Percentiles rank a stretch among this genome's conserved stretches.
These are phyloP conservation scores for Aspergillus sp. DNA, from an alignment of 2,329 filamentous ascomycete species.

Conservation along the genomic window DNA sequence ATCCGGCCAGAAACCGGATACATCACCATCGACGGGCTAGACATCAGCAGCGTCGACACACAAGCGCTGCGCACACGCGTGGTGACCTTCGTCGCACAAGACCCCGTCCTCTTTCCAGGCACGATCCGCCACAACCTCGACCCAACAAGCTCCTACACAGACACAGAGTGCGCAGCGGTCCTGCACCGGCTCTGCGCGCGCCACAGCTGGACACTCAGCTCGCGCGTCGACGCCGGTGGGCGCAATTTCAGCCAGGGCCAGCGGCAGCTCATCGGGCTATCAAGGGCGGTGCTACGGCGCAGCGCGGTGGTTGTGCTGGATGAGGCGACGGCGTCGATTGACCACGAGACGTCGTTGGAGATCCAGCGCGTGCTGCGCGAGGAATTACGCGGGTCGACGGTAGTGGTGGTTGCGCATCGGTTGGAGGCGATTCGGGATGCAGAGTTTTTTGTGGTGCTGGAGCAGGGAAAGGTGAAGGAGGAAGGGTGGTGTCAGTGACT, in stretches of 20 bases:
- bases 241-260: constrained; percentile 58
- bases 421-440: constrained; percentile 54
- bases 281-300: constrained; percentile 53
- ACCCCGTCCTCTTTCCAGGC: constrained; percentile 58
- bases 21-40: constrained; percentile 54
- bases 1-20: constrained; percentile 46
- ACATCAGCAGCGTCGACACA: constrained; percentile 52
- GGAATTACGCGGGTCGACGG: constrained; percentile 40
- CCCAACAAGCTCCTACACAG: constrained; percentile 49
- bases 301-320: constrained; percentile 57
- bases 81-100: constrained; percentile 56
- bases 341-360: constrained; percentile 51
- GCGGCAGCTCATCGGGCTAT: constrained; percentile 56
- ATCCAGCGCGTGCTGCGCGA: constrained; percentile 31
- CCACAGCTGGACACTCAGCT: constrained; percentile 50
- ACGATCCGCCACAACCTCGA: constrained; percentile 56
- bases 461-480: constrained; percentile 40
- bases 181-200: constrained; percentile 47
- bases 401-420: constrained; percentile 59
- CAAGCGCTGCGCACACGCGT: constrained; percentile 54
- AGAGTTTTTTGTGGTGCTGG: constrained; percentile 48
- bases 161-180: constrained; percentile 47
- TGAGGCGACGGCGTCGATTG: constrained; percentile 58
- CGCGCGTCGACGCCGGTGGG: constrained; percentile 52
- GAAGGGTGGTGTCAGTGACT: constrained; percentile 21